Base-by-base conservation (phyloP, 768 basidiomycete genomes). In the Sarcodon sp. region DNA sequence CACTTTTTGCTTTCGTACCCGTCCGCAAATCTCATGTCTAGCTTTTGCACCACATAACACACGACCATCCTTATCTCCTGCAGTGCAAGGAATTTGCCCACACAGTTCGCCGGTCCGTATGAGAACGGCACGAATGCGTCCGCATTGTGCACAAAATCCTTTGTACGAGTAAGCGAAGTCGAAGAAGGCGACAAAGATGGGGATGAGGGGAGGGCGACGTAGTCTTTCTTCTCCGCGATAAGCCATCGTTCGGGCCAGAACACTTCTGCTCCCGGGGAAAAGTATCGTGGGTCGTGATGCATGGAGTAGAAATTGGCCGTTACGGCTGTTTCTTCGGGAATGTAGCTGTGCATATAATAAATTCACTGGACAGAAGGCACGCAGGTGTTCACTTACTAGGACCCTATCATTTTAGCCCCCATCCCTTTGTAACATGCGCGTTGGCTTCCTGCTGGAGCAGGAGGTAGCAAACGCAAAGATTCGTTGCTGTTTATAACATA, bases 51-150 rank as follows among this genome's bases (percentile, higher is more conserved):
- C 51, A 72, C 54, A 45, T 57, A 50, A 48, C 64, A 62, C 9
- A 69, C 51, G 6, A 68, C 60, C 44, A 62, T 66, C 37, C 69
- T 64, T 55, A 73, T 66, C 54, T 75, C 69, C 47, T 63, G 63
- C 46, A 62, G 58, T 3, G 72, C 72, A 7, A 75, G 63, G 35
- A 61, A 64, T 54, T 66, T 66, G 3, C 72, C 72, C 3, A 66
- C 69, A 50, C 72, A 74, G 27, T 64, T 69, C 12, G 66, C 62
- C 7, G 70, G 69, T 2, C 72, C 72, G 41, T 56, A 59, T 10
- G 70, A 72, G 50, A 73, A 73, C 6, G 72, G 69, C 32, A 73
- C 65, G 50, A 66, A 73, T 1, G 69, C 70, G 12, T 58, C 54
- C 35, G 59, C 46, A 43, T 72, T 64, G 46, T 66, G 59, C 15